A percentile compares a stretch with the other conserved stretches of the same genome.
Evolutionary conservation across 345 rosid genomes (phyloP).

Genomic region (Laguncularia racemosa): DNA sequence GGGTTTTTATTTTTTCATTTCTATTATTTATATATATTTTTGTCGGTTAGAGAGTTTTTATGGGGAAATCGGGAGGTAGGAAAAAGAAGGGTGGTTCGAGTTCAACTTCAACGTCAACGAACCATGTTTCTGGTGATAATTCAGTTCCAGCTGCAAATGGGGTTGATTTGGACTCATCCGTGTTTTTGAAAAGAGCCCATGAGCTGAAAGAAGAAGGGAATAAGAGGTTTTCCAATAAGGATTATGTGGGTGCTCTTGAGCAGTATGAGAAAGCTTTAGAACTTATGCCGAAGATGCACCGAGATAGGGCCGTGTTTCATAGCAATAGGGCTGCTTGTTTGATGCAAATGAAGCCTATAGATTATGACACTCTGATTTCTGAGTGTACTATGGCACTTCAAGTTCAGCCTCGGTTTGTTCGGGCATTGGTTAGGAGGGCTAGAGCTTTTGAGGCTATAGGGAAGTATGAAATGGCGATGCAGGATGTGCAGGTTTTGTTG

Average conservation of each 20-base stretch:
- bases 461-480: conserved; percentile 73
- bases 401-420: conserved; percentile 68
- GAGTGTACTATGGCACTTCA: conserved; percentile 85
- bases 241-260: conserved; percentile 76
- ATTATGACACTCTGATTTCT: conserved; percentile 69
- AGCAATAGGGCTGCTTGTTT: conserved; percentile 93
- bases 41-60: conserved; percentile 5
- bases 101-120: conserved; percentile 9
- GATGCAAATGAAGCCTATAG: conserved; percentile 98
- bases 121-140: conserved; percentile 37
- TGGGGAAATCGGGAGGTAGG: conserved; percentile 91
- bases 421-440: conserved; percentile 90
- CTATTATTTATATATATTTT: too few species aligned
- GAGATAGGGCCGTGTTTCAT: conserved; percentile 84
- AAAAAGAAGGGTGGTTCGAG: conserved; percentile 62
- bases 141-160: conserved; percentile 49
- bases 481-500: conserved; percentile 68
- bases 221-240: conserved; percentile 68
- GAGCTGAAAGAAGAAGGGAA: conserved; percentile 98
- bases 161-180: conserved; percentile 60
- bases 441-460: conserved; percentile 77
- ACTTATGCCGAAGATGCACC: conserved; percentile 69
- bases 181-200: conserved; percentile 72
- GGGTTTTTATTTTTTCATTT: too few species aligned
- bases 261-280: conserved; percentile 66